Conservation (phyloP, 345 rosid genomes). For the Ailanthus altissimus region DNA sequence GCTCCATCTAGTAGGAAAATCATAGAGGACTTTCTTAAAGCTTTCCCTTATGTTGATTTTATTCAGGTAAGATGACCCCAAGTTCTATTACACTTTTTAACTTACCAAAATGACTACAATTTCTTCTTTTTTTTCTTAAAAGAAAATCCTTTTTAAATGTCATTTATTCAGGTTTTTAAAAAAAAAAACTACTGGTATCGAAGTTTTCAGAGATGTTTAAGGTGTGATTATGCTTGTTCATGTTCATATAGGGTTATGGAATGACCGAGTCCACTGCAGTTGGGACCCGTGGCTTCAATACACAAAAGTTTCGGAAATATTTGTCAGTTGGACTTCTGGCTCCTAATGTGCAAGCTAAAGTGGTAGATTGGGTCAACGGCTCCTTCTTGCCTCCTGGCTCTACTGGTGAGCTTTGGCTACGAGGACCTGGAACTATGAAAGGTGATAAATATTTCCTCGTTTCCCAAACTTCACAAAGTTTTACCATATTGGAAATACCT, state of each 20-base stretch:
- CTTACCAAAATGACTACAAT: background rate
- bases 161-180: too few species aligned
- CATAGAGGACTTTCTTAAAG: slow-evolving; percentile 54
- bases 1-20: slow-evolving; percentile 56
- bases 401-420: slow-evolving; percentile 83
- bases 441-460: slow-evolving; percentile 33
- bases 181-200: too few species aligned
- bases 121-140: too few species aligned
- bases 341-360: slow-evolving; percentile 82
- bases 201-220: background rate
- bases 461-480: background rate
- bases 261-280: slow-evolving; percentile 86
- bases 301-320: slow-evolving; percentile 38
- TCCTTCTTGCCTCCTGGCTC: slow-evolving; percentile 61
- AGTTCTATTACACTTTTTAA: background rate
- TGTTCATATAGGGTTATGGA: slow-evolving; percentile 91
- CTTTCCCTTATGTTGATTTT: slow-evolving; percentile 67
- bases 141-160: too few species aligned
- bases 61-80: slow-evolving; percentile 56
- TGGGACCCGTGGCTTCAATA: slow-evolving; percentile 78
- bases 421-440: slow-evolving; percentile 80
- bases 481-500: slow-evolving; percentile 4
- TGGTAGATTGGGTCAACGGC: slow-evolving; percentile 66
- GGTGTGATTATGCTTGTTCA: slow-evolving; percentile 8
- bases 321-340: slow-evolving; percentile 78